Conservation (phyloP, 345 rosid species). For the Acer negundo region DNA sequence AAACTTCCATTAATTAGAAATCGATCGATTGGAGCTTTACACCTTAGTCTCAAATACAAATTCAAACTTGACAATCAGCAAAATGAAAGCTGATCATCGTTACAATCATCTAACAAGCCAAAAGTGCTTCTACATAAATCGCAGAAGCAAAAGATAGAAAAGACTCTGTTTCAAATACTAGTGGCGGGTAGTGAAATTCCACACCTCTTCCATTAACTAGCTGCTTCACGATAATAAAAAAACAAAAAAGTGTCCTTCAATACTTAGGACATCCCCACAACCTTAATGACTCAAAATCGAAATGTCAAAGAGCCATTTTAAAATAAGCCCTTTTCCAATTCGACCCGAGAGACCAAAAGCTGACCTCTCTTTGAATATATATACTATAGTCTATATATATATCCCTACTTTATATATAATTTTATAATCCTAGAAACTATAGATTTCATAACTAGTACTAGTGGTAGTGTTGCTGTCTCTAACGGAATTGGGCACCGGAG, state of each 20-base stretch:
- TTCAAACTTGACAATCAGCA: constrained; percentile 2
- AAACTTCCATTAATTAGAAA: constrained; percentile 1
- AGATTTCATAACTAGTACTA: neutral
- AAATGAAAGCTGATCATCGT: constrained; percentile 11
- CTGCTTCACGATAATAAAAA: constrained; percentile 9
- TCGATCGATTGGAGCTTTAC: constrained; percentile 16
- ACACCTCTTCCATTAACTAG: constrained; percentile 48
- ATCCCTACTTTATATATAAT: constrained; percentile 14
- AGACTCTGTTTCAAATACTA: neutral
- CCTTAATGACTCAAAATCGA: constrained; percentile 28
- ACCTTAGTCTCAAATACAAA: constrained; percentile 4
- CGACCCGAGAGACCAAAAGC: constrained; percentile 26
- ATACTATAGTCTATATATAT: constrained; percentile 11
- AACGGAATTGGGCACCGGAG: constrained; percentile 55
- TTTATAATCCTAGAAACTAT: neutral
- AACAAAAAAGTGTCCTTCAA: constrained; percentile 5
- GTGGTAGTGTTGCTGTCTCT: neutral
- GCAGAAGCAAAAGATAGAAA: neutral
- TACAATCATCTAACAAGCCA: constrained; percentile 12
- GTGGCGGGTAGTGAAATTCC: constrained; percentile 54
- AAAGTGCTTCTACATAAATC: constrained; percentile 1
- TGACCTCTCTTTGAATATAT: neutral
- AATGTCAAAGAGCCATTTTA: constrained; percentile 33
- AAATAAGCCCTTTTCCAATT: constrained; percentile 37
- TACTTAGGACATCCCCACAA: constrained; percentile 3